A percentile compares a stretch with the other conserved stretches of the same genome.
Evolutionary conservation across 2,329 filamentous ascomycete genomes (phyloP).

Genomic region (Tolypocladium guangdongense): DNA sequence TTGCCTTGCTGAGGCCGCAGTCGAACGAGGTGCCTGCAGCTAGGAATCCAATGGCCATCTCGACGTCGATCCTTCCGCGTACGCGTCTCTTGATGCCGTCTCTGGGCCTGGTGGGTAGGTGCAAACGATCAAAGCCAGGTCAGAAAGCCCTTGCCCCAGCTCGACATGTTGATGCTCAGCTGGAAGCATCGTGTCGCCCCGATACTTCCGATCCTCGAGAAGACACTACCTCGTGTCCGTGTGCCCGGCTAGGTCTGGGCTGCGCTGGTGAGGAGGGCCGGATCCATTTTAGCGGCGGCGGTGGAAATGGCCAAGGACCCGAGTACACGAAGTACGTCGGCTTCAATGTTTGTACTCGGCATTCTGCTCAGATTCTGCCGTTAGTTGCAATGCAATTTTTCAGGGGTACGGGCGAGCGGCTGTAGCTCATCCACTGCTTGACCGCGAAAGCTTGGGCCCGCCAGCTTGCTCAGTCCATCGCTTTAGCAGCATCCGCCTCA

Average conservation of each 20-base stretch:
- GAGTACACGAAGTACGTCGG: no score
- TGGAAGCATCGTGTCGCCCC: no score
- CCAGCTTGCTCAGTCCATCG: not conserved
- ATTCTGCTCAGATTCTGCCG: no score
- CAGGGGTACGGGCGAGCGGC: not conserved
- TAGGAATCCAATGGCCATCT: no score
- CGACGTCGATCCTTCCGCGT: not conserved
- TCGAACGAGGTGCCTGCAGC: not conserved
- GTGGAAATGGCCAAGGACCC: no score
- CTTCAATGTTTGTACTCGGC: no score
- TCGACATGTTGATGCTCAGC: not conserved
- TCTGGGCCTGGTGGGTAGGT: not conserved
- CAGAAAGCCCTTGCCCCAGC: no score
- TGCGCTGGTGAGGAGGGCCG: no score
- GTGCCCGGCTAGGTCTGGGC: no score
- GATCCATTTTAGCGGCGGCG: no score
- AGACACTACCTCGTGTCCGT: no score
- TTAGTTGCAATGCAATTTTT: not conserved
- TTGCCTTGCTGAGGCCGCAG: not conserved
- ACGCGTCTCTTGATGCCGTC: not conserved
- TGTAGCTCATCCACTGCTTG: not conserved
- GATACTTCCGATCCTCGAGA: no score
- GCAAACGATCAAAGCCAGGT: not conserved
- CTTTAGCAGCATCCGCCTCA: constrained; percentile 1
- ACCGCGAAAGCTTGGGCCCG: not conserved